These are phyloP conservation scores for Yarrowia deformans DNA, from an alignment of 805 yeast species.

Conservation along the genomic window DNA sequence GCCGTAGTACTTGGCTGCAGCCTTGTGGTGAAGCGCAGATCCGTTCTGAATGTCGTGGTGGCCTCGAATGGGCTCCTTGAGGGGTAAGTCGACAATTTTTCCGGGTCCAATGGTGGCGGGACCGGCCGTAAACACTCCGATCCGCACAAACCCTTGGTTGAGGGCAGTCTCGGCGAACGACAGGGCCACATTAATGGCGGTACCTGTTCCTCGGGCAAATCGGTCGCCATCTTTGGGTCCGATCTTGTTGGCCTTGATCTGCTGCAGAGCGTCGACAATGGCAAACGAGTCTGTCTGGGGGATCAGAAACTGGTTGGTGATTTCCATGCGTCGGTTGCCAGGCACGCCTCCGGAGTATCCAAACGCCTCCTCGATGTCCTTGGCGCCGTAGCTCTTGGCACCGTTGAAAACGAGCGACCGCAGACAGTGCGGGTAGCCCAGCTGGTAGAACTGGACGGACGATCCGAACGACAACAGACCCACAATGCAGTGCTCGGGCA, in stretches of 20 bases:
- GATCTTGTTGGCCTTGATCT: constrained; percentile 70
- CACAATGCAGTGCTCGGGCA: constrained; percentile 87
- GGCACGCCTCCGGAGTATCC: constrained; percentile 52
- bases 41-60: constrained; percentile 96
- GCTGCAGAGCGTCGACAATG: constrained; percentile 78
- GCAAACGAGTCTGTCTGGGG: constrained; percentile 77
- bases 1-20: constrained; percentile 82
- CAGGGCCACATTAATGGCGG: constrained; percentile 86
- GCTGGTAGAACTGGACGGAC: constrained; percentile 85
- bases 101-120: constrained; percentile 97
- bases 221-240: constrained; percentile 90
- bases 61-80: constrained; percentile 95
- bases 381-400: constrained; percentile 71
- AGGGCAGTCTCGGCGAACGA: constrained; percentile 80
- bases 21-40: constrained; percentile 81
- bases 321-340: background rate
- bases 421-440: constrained; percentile 68
- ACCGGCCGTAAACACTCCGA: constrained; percentile 90
- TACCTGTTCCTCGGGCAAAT: constrained; percentile 90
- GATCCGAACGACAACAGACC: constrained; percentile 90
- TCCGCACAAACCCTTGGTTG: constrained; percentile 79
- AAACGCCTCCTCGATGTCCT: constrained; percentile 64
- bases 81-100: constrained; percentile 84
- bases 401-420: constrained; percentile 86
- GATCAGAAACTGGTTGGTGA: constrained; percentile 64